phyloP scores from a whole-genome alignment of 1,284 basidiomycete species.

The Flammula alnicola region DNA sequence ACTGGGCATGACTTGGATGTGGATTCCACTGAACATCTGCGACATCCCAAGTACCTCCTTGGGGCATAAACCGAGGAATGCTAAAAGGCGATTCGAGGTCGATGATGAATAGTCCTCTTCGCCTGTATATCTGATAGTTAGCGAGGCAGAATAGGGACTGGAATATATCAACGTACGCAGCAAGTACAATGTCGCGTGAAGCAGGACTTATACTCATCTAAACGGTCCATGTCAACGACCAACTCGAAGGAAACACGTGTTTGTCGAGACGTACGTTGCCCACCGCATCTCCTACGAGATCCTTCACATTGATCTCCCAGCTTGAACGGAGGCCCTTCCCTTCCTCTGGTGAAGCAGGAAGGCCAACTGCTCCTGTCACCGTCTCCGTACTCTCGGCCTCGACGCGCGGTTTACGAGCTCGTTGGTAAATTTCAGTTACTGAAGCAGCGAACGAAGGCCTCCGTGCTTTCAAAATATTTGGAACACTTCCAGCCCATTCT shows the following conservation, averaged over 20 bases:
- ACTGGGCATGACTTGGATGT: constrained; percentile 81
- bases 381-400: too few relatives aligned
- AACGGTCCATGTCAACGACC: background rate
- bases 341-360: constrained; percentile 48
- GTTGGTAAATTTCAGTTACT: constrained; percentile 18
- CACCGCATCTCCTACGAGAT: constrained; percentile 78
- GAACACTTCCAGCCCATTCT: constrained; percentile 16
- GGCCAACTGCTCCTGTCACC: too few relatives aligned
- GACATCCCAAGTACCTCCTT: constrained; percentile 96
- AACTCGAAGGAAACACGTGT: background rate
- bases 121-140: constrained; percentile 47
- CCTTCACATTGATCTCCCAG: constrained; percentile 77
- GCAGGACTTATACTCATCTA: constrained; percentile 85
- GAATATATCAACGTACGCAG: constrained; percentile 57
- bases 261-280: constrained; percentile 64
- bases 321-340: constrained; percentile 59
- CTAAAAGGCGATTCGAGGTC: constrained; percentile 89
- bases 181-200: constrained; percentile 79
- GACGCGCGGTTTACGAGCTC: constrained; percentile 23
- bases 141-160: background rate
- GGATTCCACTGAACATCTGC: constrained; percentile 98
- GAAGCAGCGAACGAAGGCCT: constrained; percentile 24
- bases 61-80: constrained; percentile 91
- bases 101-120: constrained; percentile 95
- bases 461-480: constrained; percentile 17